Base-by-base conservation (phyloP, 495 filamentous ascomycete genomes). In the Aspergillus panamensis region DNA sequence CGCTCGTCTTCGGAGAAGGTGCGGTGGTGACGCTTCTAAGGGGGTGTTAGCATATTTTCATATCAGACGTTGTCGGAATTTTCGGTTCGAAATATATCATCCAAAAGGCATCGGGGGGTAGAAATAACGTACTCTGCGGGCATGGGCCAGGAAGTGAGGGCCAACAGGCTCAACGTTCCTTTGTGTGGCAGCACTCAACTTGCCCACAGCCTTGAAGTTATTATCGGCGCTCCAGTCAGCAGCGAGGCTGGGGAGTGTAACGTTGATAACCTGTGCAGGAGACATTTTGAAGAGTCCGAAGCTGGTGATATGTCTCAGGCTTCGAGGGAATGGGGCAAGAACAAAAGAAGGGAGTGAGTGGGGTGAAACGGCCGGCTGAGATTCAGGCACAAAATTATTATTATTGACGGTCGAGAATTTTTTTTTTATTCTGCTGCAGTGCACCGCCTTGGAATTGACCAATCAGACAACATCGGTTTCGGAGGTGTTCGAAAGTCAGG, bases 1-100 rank as follows among this genome's bases (percentile, higher is more conserved):
- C 92, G 86, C 71, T 98, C 94, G 77, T 98, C 94, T 73, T 98
- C 94, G 66, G 91, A 96, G 79, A 98, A 97, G 54, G 94, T 97
- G 64, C 94, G 91, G 77, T 92, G 85, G 78, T 98, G 94, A 59
- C 93, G 91, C 73, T 86, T 88, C 84, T 88, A 64, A 61, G 62
- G 12, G 54, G 47, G 61, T 66, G 58, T 71, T 69, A 75, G 64
- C 17, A 19, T 50, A 13, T 12, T 9, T 17, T 13, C 43, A n/a
- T 12, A 20, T n/a, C 0, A 40, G 2, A 35, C 10, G 3, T 32
- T 6, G 21, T 16, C 13, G 5, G 25, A 2, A 25, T 17, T 21
- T 21, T 17, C 7, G 17, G 16, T 6, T 45, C 42, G n/a, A 20
- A 2, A 45, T 31, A 33, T 17, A 49, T 13, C 9, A 50, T 19